Evolutionary conservation across 176 grass and related monocot species (phyloP).

Genomic region (Triticum dicoccoides): DNA sequence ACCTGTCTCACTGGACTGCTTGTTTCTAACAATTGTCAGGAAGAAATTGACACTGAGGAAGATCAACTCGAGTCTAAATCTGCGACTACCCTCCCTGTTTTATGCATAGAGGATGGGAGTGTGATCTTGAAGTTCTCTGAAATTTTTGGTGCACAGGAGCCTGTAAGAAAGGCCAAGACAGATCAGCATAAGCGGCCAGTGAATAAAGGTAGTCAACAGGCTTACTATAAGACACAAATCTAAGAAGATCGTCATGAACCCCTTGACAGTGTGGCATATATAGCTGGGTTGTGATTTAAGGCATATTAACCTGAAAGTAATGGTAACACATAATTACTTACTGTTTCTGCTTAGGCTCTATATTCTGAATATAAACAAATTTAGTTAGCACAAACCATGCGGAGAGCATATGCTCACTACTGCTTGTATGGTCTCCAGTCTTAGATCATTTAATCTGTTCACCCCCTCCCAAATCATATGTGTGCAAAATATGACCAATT

Average conservation of each 20-base stretch:
- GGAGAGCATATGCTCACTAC: neutral
- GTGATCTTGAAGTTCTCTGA: constrained; percentile 93
- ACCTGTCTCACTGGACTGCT: constrained; percentile 27
- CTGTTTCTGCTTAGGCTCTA: neutral
- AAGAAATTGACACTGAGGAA: constrained; percentile 50
- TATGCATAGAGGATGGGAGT: constrained; percentile 79
- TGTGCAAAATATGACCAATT: neutral
- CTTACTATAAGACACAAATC: constrained; percentile 16
- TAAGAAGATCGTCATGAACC: neutral
- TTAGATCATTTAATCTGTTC: neutral
- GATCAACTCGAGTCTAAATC: constrained; percentile 42
- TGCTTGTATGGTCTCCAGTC: neutral
- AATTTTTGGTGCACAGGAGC: constrained; percentile 85
- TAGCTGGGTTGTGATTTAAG: constrained; percentile 19
- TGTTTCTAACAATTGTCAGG: constrained; percentile 37
- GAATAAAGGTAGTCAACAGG: constrained; percentile 60
- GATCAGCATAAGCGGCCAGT: constrained; percentile 46
- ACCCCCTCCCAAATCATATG: neutral
- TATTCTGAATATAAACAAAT: constrained; percentile 10
- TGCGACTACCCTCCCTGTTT: constrained; percentile 70
- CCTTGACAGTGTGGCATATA: neutral
- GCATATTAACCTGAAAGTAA: constrained; percentile 17
- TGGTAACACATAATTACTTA: neutral
- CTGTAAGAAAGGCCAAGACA: constrained; percentile 62
- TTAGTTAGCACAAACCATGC: neutral